Percentiles rank a stretch among this genome's conserved stretches.
Conservation (phyloP, 2,329 filamentous ascomycete genomes). For the Chalaropsis ovoidea region DNA sequence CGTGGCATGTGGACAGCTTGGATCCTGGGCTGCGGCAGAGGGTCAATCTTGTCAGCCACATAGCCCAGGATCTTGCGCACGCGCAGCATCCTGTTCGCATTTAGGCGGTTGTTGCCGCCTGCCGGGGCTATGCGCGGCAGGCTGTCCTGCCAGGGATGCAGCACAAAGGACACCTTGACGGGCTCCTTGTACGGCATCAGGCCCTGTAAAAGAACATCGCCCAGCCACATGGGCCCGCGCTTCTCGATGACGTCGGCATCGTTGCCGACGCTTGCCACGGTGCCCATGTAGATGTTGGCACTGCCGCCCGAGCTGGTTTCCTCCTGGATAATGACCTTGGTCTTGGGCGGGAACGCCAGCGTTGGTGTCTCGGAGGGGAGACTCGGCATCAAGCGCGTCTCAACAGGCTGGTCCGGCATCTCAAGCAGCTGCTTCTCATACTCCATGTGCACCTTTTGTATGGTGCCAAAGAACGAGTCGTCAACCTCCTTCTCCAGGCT, state of each 20-base stretch:
- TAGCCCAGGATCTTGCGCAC: constrained; percentile 92
- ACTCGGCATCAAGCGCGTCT: constrained; percentile 58
- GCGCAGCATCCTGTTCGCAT: constrained; percentile 92
- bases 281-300: constrained; percentile 84
- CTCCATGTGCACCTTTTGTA: constrained; percentile 61
- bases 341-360: constrained; percentile 58
- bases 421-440: constrained; percentile 60
- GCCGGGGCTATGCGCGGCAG: constrained; percentile 63
- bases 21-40: constrained; percentile 35
- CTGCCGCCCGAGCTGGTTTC: constrained; percentile 54
- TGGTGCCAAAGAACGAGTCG: constrained; percentile 60
- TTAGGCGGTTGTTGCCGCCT: constrained; percentile 80
- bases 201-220: constrained; percentile 77
- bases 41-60: constrained; percentile 82
- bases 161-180: constrained; percentile 87
- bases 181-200: constrained; percentile 77
- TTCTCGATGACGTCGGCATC: constrained; percentile 79
- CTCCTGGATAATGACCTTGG: constrained; percentile 59
- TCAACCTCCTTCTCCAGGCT: constrained; percentile 63
- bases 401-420: constrained; percentile 44
- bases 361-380: constrained; percentile 65
- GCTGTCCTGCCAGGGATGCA: constrained; percentile 67
- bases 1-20: neutral
- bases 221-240: constrained; percentile 81
- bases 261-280: constrained; percentile 62